phyloP scores from a whole-genome alignment of 2,329 filamentous ascomycete species.

The Exophiala spinifera region DNA sequence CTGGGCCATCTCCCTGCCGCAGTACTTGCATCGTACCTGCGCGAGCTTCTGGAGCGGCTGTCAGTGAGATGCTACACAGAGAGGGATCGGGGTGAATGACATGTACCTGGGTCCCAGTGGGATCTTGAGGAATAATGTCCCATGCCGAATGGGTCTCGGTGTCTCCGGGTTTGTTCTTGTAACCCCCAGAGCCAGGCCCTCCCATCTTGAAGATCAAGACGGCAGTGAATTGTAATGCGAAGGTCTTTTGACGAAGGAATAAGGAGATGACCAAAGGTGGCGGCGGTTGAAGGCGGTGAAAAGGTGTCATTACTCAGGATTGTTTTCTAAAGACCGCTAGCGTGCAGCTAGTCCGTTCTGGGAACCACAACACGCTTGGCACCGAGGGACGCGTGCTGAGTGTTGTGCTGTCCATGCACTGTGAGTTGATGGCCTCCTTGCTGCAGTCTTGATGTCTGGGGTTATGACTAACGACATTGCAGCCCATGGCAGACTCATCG shows the following conservation, averaged over 20 bases:
- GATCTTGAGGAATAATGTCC: constrained; percentile 30
- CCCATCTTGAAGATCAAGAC: constrained; percentile 23
- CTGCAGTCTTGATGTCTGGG: neutral
- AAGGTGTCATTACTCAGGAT: constrained; percentile 9
- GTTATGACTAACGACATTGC: neutral
- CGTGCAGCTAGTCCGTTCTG: neutral
- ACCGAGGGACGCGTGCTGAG: neutral
- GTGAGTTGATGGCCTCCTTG: neutral
- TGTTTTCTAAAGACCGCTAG: neutral
- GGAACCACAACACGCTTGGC: neutral
- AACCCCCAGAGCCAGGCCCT: constrained; percentile 30
- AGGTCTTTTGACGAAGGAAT: constrained; percentile 19
- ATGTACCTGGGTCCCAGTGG: constrained; percentile 26
- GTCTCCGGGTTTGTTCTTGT: constrained; percentile 31
- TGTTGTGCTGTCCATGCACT: neutral
- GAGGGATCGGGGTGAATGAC: neutral
- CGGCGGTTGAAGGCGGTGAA: constrained; percentile 3
- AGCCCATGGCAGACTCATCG: constrained; percentile 25
- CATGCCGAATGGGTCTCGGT: constrained; percentile 31
- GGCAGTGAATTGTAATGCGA: constrained; percentile 13
- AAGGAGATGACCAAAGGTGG: constrained; percentile 7
- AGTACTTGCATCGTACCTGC: constrained; percentile 32
- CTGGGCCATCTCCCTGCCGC: constrained; percentile 30
- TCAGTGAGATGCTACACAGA: constrained; percentile 3
- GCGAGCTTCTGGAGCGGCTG: constrained; percentile 25